These are phyloP conservation scores for Endocalyx cinctus DNA, from an alignment of 2,329 filamentous ascomycete genomes.

Conservation along the genomic window DNA sequence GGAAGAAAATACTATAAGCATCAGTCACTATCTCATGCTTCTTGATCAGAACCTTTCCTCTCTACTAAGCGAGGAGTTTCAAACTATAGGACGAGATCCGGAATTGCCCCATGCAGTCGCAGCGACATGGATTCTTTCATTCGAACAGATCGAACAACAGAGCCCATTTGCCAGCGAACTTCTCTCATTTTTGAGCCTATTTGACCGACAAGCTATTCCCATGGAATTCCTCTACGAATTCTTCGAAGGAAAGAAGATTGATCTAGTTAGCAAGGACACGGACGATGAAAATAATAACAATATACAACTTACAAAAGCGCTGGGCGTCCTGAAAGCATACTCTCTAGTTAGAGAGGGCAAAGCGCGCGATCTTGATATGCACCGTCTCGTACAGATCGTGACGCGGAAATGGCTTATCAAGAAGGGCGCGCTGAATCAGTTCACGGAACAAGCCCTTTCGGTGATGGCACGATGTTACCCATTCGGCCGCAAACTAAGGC, in stretches of 20 bases:
- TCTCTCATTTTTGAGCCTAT: conserved; percentile 27
- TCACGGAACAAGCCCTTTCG: conserved; percentile 15
- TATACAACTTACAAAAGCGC: background rate
- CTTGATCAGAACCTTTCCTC: conserved; percentile 17
- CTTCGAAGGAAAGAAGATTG: background rate
- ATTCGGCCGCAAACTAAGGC: conserved; percentile 9
- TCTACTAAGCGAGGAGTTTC: conserved; percentile 26
- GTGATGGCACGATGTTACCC: conserved; percentile 18
- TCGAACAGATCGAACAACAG: conserved; percentile 26
- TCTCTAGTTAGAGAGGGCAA: conserved; percentile 20
- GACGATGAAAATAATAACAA: background rate
- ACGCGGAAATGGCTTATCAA: conserved; percentile 25
- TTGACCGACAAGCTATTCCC: conserved; percentile 27
- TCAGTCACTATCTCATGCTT: conserved; percentile 24
- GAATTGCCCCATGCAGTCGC: conserved; percentile 22
- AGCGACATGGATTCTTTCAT: conserved; percentile 30
- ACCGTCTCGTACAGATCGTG: conserved; percentile 30
- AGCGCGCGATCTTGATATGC: conserved; percentile 20
- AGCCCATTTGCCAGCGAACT: conserved; percentile 22
- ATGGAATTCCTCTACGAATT: conserved; percentile 16
- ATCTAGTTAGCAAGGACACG: no score
- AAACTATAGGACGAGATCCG: conserved; percentile 23
- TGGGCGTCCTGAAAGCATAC: conserved; percentile 18
- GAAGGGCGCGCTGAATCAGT: conserved; percentile 6
- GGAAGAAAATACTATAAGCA: conserved; percentile 19